These are phyloP conservation scores for Angophora floribunda DNA, from an alignment of 345 rosid genomes.

Conservation along the genomic window DNA sequence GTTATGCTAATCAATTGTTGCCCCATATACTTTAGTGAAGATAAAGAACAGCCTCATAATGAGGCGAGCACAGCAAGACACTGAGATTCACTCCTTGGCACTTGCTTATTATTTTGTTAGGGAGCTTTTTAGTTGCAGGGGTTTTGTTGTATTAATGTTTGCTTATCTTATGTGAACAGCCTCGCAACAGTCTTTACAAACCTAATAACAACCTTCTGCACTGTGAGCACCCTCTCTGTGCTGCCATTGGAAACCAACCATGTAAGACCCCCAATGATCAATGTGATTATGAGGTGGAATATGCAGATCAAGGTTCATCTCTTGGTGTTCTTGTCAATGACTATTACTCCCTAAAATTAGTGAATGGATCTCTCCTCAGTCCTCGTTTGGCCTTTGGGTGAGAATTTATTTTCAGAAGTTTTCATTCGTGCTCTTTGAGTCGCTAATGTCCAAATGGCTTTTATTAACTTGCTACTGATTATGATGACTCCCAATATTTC, in stretches of 20 bases:
- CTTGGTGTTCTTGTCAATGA: slow-evolving; percentile 70
- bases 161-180: slow-evolving; percentile 25
- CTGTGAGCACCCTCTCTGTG: slow-evolving; percentile 45
- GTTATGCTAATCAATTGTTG: background rate
- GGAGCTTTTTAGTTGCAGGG: background rate
- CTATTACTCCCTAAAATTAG: slow-evolving; percentile 31
- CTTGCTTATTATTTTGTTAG: background rate
- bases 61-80: background rate
- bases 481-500: background rate
- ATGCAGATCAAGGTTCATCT: slow-evolving; percentile 77
- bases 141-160: background rate
- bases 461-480: background rate
- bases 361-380: slow-evolving; percentile 36
- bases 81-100: background rate
- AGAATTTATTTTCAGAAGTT: background rate
- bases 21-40: background rate
- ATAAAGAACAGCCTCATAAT: background rate
- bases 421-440: background rate
- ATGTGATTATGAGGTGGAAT: slow-evolving; percentile 70
- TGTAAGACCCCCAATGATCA: slow-evolving; percentile 55
- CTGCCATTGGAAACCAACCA: slow-evolving; percentile 16
- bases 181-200: slow-evolving; percentile 45
- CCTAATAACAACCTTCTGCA: slow-evolving; percentile 46
- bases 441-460: background rate
- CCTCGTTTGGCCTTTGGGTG: slow-evolving; percentile 72